A percentile compares a stretch with the other conserved stretches of the same genome.
phyloP scores from a whole-genome alignment of 176 grass and related monocot genomes.

The Cymbopogon citratus region DNA sequence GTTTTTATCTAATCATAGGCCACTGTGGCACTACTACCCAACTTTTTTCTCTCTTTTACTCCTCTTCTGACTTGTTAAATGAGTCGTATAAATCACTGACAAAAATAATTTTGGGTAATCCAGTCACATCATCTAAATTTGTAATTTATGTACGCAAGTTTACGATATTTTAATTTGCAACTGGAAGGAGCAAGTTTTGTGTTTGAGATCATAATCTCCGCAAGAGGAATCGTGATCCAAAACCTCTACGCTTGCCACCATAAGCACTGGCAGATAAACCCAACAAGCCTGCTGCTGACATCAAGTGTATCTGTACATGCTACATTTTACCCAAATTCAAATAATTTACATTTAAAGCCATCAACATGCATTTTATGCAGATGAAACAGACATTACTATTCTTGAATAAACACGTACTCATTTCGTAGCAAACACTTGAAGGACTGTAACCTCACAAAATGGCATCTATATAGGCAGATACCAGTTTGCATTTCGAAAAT shows the following conservation, averaged over 20 bases:
- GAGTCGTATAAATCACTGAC: neutral
- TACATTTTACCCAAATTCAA: slow-evolving; percentile 20
- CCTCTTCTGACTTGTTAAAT: neutral
- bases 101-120: neutral
- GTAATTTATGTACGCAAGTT: neutral
- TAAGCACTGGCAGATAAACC: neutral
- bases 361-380: neutral
- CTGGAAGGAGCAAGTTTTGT: neutral
- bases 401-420: neutral
- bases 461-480: neutral
- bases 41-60: neutral
- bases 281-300: neutral
- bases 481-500: neutral
- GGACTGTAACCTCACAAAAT: neutral
- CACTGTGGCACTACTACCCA: neutral
- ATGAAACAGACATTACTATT: neutral
- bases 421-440: neutral
- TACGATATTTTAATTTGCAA: neutral
- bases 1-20: neutral
- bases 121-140: neutral
- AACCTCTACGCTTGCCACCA: neutral
- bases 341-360: neutral
- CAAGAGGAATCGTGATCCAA: neutral
- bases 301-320: neutral
- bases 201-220: neutral